phyloP scores from a whole-genome alignment of 768 basidiomycete species.

The Suillus variegatus region DNA sequence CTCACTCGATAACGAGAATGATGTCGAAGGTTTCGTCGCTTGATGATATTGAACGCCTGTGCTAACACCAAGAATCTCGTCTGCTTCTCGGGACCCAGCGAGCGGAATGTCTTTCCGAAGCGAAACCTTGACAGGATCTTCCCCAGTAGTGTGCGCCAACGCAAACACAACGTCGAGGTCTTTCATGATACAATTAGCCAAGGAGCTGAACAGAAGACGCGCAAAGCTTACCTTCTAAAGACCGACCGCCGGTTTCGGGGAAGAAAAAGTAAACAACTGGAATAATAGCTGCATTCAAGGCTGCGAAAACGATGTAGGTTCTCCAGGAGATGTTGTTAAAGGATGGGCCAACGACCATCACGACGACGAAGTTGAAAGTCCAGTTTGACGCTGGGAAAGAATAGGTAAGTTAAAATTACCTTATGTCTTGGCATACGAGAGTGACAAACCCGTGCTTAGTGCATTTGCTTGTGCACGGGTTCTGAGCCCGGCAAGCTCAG shows the following conservation, averaged over 20 bases:
- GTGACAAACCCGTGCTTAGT: constrained; percentile 23
- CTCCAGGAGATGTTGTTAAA: constrained; percentile 14
- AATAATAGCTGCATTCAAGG: constrained; percentile 9
- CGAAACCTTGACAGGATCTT: constrained; percentile 35
- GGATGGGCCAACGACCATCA: constrained; percentile 13
- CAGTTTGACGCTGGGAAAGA: constrained; percentile 13
- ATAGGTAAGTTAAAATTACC: neutral
- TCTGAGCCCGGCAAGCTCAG: constrained; percentile 30
- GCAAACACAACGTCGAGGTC: constrained; percentile 38
- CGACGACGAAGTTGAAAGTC: constrained; percentile 17
- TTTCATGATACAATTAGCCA: constrained; percentile 7
- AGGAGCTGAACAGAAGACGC: neutral
- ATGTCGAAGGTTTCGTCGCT: neutral
- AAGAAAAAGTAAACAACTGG: constrained; percentile 14
- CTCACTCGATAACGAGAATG: neutral
- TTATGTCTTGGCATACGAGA: neutral
- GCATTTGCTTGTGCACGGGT: constrained; percentile 33
- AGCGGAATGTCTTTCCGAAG: constrained; percentile 33
- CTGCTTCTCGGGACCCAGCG: constrained; percentile 36
- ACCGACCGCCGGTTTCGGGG: constrained; percentile 14
- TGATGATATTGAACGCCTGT: constrained; percentile 1
- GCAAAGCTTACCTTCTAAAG: constrained; percentile 10
- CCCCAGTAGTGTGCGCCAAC: constrained; percentile 33
- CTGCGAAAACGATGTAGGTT: constrained; percentile 13
- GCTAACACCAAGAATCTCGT: constrained; percentile 33